These are phyloP conservation scores for Apiotrichum veenhuisii DNA, from an alignment of 1,284 basidiomycete genomes.

Conservation along the genomic window DNA sequence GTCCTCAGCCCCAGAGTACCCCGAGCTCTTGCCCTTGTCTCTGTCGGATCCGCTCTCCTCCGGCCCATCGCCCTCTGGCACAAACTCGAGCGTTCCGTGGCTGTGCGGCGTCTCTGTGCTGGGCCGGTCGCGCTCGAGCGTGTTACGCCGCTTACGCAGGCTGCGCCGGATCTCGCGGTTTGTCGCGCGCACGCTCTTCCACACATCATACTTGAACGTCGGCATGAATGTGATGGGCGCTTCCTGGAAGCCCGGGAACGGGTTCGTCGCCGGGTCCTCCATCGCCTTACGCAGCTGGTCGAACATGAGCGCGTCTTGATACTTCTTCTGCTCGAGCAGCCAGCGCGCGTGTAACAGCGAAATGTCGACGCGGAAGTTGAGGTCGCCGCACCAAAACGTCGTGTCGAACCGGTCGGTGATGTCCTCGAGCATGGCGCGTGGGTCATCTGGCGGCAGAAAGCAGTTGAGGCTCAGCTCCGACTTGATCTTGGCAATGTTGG, in stretches of 20 bases:
- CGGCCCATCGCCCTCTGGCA: constrained; percentile 14
- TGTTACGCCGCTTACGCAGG: constrained; percentile 21
- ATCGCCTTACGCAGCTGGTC: constrained; percentile 55
- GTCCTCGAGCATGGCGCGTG: constrained; percentile 33
- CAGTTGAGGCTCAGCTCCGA: constrained; percentile 54
- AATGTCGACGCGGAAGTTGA: constrained; percentile 56
- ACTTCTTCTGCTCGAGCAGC: constrained; percentile 54
- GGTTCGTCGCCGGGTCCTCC: constrained; percentile 39
- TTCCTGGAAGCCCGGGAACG: constrained; percentile 53
- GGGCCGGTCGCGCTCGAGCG: constrained; percentile 15
- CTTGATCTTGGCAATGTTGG: constrained; percentile 54
- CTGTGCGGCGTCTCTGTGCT: not conserved
- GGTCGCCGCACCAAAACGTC: constrained; percentile 55
- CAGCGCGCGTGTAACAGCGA: constrained; percentile 55
- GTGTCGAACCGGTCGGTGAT: constrained; percentile 56
- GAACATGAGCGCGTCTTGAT: constrained; percentile 53
- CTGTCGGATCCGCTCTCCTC: constrained; percentile 5
- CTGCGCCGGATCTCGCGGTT: constrained; percentile 33
- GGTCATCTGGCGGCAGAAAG: constrained; percentile 50
- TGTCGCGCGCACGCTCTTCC: constrained; percentile 50
- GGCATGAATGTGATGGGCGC: constrained; percentile 52
- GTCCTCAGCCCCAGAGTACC: not conserved
- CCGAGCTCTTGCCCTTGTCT: not conserved
- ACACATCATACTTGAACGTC: constrained; percentile 54
- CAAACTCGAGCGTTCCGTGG: constrained; percentile 6